These are phyloP conservation scores for Plectosphaerella plurivora DNA, from an alignment of 2,329 filamentous ascomycete genomes.

Conservation along the genomic window DNA sequence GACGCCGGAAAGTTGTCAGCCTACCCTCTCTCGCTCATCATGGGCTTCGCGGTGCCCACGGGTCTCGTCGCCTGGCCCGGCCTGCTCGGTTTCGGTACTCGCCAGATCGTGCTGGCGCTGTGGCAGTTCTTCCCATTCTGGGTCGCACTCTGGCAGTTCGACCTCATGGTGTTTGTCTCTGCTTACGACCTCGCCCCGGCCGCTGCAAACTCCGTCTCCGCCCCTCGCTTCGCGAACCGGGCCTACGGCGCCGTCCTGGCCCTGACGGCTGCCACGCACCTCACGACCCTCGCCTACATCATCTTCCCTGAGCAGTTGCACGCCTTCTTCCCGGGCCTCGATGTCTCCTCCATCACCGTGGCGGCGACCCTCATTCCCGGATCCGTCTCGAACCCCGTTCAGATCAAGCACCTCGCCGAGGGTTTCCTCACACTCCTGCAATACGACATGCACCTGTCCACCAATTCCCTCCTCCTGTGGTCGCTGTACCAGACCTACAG, in stretches of 20 bases:
- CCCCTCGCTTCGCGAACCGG: conserved; percentile 1
- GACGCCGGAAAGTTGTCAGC: conserved; percentile 7
- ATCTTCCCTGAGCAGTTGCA: background rate
- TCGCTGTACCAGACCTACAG: conserved; percentile 8
- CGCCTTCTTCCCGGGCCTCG: background rate
- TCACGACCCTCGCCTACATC: conserved; percentile 6
- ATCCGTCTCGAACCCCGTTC: conserved; percentile 2
- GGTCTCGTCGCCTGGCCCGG: conserved; percentile 10
- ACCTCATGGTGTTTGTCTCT: background rate
- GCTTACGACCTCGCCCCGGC: background rate
- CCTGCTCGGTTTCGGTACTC: conserved; percentile 8
- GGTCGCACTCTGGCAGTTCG: conserved; percentile 7
- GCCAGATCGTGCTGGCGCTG: conserved; percentile 13
- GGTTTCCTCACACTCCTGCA: conserved; percentile 13
- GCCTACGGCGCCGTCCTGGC: conserved; percentile 10
- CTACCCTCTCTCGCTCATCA: conserved; percentile 7
- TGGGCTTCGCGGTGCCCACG: conserved; percentile 16
- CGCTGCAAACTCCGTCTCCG: background rate
- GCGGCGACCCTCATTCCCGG: conserved; percentile 8
- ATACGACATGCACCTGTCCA: conserved; percentile 16
- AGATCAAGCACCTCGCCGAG: conserved; percentile 1
- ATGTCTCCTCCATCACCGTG: background rate
- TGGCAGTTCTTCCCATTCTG: conserved; percentile 19
- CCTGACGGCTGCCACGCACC: conserved; percentile 1
- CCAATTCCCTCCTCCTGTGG: conserved; percentile 6